Evolutionary conservation across 2,329 filamentous ascomycete genomes (phyloP).

Genomic region (Kalmusia sp.): DNA sequence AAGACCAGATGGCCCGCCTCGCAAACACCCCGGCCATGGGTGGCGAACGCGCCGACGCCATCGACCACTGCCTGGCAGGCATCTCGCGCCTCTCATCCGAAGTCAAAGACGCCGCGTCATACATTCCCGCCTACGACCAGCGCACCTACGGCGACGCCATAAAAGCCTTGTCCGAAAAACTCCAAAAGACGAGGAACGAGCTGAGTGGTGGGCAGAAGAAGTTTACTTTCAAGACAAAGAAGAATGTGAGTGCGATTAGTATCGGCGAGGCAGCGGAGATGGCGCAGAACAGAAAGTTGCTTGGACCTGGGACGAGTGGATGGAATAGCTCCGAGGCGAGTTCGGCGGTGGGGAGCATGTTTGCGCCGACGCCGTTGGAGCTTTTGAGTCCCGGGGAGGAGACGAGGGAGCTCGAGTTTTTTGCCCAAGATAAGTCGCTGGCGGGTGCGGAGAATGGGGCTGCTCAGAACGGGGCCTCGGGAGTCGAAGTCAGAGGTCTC

Average conservation of each 20-base stretch:
- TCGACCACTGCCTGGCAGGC: slow-evolving; percentile 78
- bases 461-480: not conserved
- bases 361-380: slow-evolving; percentile 49
- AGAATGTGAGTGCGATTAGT: slow-evolving; percentile 62
- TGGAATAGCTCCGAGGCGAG: slow-evolving; percentile 20
- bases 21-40: slow-evolving; percentile 67
- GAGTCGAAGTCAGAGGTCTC: slow-evolving; percentile 60
- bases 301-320: not conserved
- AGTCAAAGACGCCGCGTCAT: slow-evolving; percentile 82
- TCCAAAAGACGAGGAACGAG: slow-evolving; percentile 72
- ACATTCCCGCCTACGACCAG: slow-evolving; percentile 88
- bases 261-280: slow-evolving; percentile 64
- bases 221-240: slow-evolving; percentile 77
- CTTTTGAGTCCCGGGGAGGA: slow-evolving; percentile 41
- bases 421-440: slow-evolving; percentile 13
- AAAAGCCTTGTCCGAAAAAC: slow-evolving; percentile 79
- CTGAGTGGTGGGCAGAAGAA: slow-evolving; percentile 77
- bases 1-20: slow-evolving; percentile 76
- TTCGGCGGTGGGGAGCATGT: slow-evolving; percentile 50
- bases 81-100: slow-evolving; percentile 84
- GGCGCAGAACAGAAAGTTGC: slow-evolving; percentile 55
- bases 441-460: slow-evolving; percentile 2
- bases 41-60: slow-evolving; percentile 80
- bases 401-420: slow-evolving; percentile 36
- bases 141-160: slow-evolving; percentile 79